phyloP scores from a whole-genome alignment of 768 basidiomycete genomes.

The Rhodotorula kratochvilovae region DNA sequence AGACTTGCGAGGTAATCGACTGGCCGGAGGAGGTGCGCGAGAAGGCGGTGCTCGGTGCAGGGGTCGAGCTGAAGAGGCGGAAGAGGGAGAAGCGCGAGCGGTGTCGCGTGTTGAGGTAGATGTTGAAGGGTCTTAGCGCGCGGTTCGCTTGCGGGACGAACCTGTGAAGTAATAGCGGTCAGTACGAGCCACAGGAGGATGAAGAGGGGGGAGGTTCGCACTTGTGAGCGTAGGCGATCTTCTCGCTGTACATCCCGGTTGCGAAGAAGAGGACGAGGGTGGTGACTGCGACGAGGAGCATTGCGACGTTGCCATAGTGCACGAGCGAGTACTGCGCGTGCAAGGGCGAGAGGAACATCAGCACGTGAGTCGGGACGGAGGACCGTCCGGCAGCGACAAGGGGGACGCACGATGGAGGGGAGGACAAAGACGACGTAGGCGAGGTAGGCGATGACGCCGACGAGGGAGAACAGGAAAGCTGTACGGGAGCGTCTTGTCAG shows the following conservation, averaged over 20 bases:
- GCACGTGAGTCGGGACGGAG: neutral
- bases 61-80: constrained; percentile 44
- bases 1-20: constrained; percentile 22
- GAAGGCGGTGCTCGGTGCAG: constrained; percentile 5
- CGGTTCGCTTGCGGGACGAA: constrained; percentile 95
- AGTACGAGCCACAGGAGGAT: neutral
- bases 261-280: constrained; percentile 92
- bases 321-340: constrained; percentile 43
- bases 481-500: neutral
- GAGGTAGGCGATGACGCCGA: constrained; percentile 41
- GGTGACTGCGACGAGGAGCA: constrained; percentile 81
- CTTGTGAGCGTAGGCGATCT: constrained; percentile 94
- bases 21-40: constrained; percentile 23
- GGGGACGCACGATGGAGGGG: constrained; percentile 59
- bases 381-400: neutral
- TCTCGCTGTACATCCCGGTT: constrained; percentile 91
- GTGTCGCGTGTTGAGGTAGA: constrained; percentile 90
- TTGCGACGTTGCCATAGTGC: constrained; percentile 66
- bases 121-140: constrained; percentile 85
- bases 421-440: constrained; percentile 64
- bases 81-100: constrained; percentile 54
- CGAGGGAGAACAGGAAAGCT: constrained; percentile 40
- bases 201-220: constrained; percentile 44
- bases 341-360: neutral
- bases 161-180: constrained; percentile 51